Base-by-base conservation (phyloP, 139 green algal genomes). In the Coelastrella sp. region DNA sequence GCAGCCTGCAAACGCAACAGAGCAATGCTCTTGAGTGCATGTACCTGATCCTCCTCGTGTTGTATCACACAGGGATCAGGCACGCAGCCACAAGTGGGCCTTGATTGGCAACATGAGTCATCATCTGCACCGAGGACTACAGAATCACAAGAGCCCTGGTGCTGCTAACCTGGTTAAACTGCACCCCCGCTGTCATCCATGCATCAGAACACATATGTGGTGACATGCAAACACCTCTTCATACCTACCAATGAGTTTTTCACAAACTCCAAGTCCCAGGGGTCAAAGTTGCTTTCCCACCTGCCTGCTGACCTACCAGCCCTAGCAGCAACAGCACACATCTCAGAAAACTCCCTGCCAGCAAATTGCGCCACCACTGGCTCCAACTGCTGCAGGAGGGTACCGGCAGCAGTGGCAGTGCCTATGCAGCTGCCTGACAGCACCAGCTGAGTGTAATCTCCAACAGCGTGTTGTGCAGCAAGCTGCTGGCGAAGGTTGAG, bases 351-450 rank as follows among this genome's bases (percentile, higher is more conserved):
- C 68, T 88, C 84, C 49, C 66, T 68, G 60, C 35, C 61, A 80
- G 84, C 84, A 80, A 27, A 24, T 7, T 82, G 15, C n/a, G 49
- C 12, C 49, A 81, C 8, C 15, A 88, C 66, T n/a, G 84, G 84
- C 84, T 58, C 35, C 84, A 88, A 57, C 68, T 80, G 68, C 35
- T 7, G 15, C 66, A 88, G 20, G 20, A 88, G 68, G 4, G 6
- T n/a, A 9, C 27, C 68, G 22, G 84, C 84, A 65, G 20, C 14
- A 10, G 35, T 9, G 20, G 66, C 20, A 70, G 14, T 68, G 35
- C 84, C 84, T 7, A 88, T 20, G 68, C 84, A 88, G 84, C 66
- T 81, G 84, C 84, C 84, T 72, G 68, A 56, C 6, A 88, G 68
- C 11, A 88, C 63, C 27, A 88, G 66, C 22, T 70, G 22, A 5